Evolutionary conservation across 768 basidiomycete species (phyloP), one percentile per base, ranked within the genome.

Genomic region (Mycena crocata): DNA sequence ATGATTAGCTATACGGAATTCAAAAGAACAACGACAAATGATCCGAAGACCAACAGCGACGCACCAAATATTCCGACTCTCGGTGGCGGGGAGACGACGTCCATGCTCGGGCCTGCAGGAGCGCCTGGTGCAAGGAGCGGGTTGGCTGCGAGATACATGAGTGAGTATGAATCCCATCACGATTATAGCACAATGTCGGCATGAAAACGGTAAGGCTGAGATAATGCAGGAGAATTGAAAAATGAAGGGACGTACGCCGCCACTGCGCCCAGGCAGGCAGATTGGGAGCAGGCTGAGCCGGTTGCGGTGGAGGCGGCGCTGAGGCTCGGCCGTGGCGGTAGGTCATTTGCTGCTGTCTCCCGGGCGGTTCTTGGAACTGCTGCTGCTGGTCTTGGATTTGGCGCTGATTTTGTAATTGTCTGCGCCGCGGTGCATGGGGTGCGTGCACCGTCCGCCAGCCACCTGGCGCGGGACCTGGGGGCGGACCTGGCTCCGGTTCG

Each of bases 241-340:
- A 52, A 30, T 19, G 13, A 30, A 42, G 30, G 24, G 19, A 48
- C 84, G 66, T 67, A 88, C 87, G 87, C 75, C 82, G 80, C 87
- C 87, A 88, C 62, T 88, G 87, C 0, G 87, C 84, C 87, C 87
- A 88, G 0, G 87, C 82, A 12, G 87, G 86, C 32, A 85, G 0
- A 10, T 76, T 66, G 0, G 77, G 71, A 2, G 72, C 55, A 0
- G 79, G 76, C 0, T 63, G 75, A 1, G 75, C 73, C 15, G 77
- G 68, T 2, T 72, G 46, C 0, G 79, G 74, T 0, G 77, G 74
- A 0, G 63, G 75, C 3, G 74, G 75, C 15, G 77, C 60, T 1
- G 72, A 40, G 0, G 78, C 74, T 1, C 64, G 60, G 1, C 61
- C 52, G n/a, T 28, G 49, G 37, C 35, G 76, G 71, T 51, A 74